These are phyloP conservation scores for Heterobasidion irregulare DNA, from an alignment of 1,284 basidiomycete genomes.

Conservation along the genomic window DNA sequence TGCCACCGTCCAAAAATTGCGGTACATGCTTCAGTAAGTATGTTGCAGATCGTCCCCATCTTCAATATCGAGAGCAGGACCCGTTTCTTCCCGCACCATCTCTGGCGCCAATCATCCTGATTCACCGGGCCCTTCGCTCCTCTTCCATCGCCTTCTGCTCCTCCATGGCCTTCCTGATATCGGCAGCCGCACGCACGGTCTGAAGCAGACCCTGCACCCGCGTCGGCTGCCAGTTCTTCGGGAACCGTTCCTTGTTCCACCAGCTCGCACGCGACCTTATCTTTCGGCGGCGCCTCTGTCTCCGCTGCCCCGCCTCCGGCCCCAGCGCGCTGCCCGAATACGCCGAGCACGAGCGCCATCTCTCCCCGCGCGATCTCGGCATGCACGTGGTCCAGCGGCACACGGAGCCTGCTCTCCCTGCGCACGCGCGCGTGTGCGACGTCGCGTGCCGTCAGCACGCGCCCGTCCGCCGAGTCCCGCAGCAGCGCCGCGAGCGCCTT, in stretches of 20 bases:
- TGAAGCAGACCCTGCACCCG: conserved; percentile 13
- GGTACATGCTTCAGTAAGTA: too few species aligned
- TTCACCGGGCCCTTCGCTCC: neutral
- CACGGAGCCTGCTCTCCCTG: conserved; percentile 18
- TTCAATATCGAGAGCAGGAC: too few species aligned
- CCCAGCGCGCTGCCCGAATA: conserved; percentile 16
- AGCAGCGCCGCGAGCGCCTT: conserved; percentile 23
- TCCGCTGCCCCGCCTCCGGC: neutral
- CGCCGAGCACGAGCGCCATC: conserved; percentile 48
- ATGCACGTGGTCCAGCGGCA: conserved; percentile 36
- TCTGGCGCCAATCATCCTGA: neutral
- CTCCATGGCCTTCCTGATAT: neutral
- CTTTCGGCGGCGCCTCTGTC: neutral
- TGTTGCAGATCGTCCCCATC: too few species aligned
- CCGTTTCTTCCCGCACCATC: neutral
- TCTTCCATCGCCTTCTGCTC: neutral
- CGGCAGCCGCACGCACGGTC: conserved; percentile 1
- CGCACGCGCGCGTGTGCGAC: conserved; percentile 33
- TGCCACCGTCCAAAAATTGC: too few species aligned
- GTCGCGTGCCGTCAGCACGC: conserved; percentile 29
- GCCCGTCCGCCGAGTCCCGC: conserved; percentile 18
- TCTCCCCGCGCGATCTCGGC: conserved; percentile 56
- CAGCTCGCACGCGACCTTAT: conserved; percentile 10
- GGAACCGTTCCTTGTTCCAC: conserved; percentile 22
- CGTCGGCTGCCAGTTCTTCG: conserved; percentile 18